Conservation (phyloP, 2,329 filamentous ascomycete genomes). For the Beauveria medogensis region DNA sequence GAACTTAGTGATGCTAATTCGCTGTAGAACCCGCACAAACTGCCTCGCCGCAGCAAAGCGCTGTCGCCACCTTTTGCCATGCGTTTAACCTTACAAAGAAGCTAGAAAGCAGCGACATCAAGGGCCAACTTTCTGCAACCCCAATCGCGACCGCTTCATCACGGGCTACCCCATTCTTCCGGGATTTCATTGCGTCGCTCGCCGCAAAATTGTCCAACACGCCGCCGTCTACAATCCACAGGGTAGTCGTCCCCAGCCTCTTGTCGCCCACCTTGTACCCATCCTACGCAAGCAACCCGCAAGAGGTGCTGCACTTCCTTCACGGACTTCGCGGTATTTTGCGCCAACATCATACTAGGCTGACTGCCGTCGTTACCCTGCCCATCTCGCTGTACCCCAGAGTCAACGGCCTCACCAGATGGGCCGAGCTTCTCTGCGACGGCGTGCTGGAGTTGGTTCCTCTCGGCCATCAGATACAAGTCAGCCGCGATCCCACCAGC, state of each 20-base stretch:
- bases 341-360: conserved; percentile 52
- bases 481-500: conserved; percentile 46
- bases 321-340: conserved; percentile 71
- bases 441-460: conserved; percentile 79
- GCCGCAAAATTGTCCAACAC: conserved; percentile 47
- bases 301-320: conserved; percentile 70
- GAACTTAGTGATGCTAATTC: not conserved
- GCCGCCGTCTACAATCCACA: conserved; percentile 58
- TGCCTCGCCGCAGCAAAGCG: conserved; percentile 11
- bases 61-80: conserved; percentile 54
- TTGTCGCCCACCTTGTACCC: conserved; percentile 82
- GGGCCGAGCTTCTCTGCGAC: conserved; percentile 79
- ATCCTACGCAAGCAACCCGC: conserved; percentile 58
- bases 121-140: conserved; percentile 42
- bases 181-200: conserved; percentile 53
- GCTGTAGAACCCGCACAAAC: conserved; percentile 15
- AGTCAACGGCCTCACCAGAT: conserved; percentile 65
- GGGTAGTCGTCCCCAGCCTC: conserved; percentile 75
- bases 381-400: conserved; percentile 76
- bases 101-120: conserved; percentile 41
- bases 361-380: conserved; percentile 68
- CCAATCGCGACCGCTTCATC: conserved; percentile 33
- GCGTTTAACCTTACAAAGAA: conserved; percentile 63
- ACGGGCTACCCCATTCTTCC: conserved; percentile 36
- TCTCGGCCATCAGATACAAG: conserved; percentile 47